Base-by-base conservation (phyloP, 192 early-diverging fungal species). In the Backusella westeae region DNA sequence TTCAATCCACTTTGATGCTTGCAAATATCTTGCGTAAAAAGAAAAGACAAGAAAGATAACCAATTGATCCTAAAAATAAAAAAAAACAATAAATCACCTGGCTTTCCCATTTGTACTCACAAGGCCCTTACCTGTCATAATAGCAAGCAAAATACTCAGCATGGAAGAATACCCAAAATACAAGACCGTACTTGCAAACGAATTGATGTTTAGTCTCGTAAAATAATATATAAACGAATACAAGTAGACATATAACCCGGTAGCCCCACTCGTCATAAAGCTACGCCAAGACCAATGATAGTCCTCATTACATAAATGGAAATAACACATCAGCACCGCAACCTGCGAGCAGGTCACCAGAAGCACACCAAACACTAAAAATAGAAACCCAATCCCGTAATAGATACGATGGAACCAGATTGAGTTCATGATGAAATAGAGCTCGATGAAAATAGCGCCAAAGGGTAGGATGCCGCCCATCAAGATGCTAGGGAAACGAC, bases 401-500 rank as follows among this genome's bases (percentile, higher is more conserved):
- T 97, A 99, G 35, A 95, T 90, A 78, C 92, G 91, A 88, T 94
- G 92, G 86, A 91, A 92, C 95, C 95, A 97, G 67, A 98, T 96
- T 59, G 91, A 93, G 82, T 94, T 93, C 87, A 98, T 94, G 72
- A 99, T 94, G 82, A 96, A 99, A 84, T 97, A 97, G 59, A 98
- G 87, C 88, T 99, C 97, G 72, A 98, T 95, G 75, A 98, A 99
- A 67, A 98, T 94, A 26, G 95, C 91, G 2, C 90, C 94, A 80
- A 99, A 99, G 14, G 96, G 95, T 38, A 99, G 85, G 34, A 99
- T 79, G 39, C 96, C 97, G 7, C 92, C 92, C 81, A 94, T 89
- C 63, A 92, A 74, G 73, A 95, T 89, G 34, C 94, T 88, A 3
- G 91, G 87, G 39, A 90, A 49, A 21, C 92, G 87, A 1, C 92